A percentile compares a stretch with the other conserved stretches of the same genome.
These are phyloP conservation scores for Citrullus amarus DNA, from an alignment of 306 rosid genomes.

Conservation along the genomic window DNA sequence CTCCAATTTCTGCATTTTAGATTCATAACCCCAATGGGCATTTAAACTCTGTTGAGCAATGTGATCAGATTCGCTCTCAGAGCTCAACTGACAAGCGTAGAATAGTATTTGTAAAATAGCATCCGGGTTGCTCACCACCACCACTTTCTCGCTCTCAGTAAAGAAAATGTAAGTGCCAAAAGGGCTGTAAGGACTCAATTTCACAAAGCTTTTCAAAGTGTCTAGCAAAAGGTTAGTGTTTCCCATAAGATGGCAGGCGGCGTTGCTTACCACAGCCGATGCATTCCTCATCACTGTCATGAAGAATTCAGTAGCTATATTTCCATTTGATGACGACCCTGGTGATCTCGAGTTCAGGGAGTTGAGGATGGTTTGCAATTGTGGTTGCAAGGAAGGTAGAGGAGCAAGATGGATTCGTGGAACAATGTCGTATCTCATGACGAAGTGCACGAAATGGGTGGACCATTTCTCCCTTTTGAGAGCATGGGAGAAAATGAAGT, in stretches of 20 bases:
- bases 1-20: conserved; percentile 16
- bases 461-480: conserved; percentile 70
- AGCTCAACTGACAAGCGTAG: conserved; percentile 32
- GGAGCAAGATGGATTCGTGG: conserved; percentile 71
- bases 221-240: conserved; percentile 44
- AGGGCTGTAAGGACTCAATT: conserved; percentile 69
- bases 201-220: conserved; percentile 31
- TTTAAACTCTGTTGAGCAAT: conserved; percentile 27
- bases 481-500: conserved; percentile 64
- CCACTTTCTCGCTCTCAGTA: conserved; percentile 29
- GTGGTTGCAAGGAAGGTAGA: conserved; percentile 18
- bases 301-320: conserved; percentile 17
- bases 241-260: conserved; percentile 64
- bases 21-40: conserved; percentile 34
- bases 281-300: conserved; percentile 38
- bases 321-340: neutral
- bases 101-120: conserved; percentile 64
- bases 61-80: conserved; percentile 4
- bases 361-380: conserved; percentile 17
- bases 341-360: conserved; percentile 11
- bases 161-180: conserved; percentile 61
- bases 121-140: conserved; percentile 39
- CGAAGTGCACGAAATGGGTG: conserved; percentile 42
- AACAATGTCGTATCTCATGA: conserved; percentile 45
- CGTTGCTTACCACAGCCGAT: conserved; percentile 36